Evolutionary conservation across 2,329 filamentous ascomycete species (phyloP), one percentile per base, ranked within the genome.

Genomic region (Cladophialophora exuberans): DNA sequence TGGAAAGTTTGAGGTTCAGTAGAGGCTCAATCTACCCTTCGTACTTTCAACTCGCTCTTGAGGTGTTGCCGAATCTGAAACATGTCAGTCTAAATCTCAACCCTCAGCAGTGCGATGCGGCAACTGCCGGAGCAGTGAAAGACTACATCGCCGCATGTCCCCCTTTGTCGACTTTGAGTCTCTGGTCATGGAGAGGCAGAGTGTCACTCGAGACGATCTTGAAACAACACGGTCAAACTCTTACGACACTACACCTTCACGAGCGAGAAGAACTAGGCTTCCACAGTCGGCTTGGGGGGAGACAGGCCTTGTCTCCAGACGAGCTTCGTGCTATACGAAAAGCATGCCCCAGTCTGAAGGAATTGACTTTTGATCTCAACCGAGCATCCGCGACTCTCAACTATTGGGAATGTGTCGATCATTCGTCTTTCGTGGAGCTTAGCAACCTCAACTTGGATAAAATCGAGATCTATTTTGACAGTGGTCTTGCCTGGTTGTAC

Each of bases 151-250:
- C 36, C 17, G 56, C 46, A 6, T 61, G 59, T 38, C 9, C 56
- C 6, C 51, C 53, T 22, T 36, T 63, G 22, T 18, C 13, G 25
- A 57, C 35, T 9, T 26, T 63, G 31, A 63, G 61, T 36, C 43
- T 63, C n/a, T 63, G 61, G 61, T 61, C 57, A 7, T 63, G 61
- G 61, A 52, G 48, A 11, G 56, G 51, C 13, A 54, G 35, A 20
- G 42, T 60, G 5, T 42, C 42, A 10, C 30, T 63, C 20, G 3
- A n/a, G 2, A 52, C 56, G 11, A 57, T 63, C 23, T 26, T 63
- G 4, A 10, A 25, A 23, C 57, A 39, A 15, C 61, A 63, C 44
- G 61, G 61, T 9, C 22, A 46, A 10, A 57, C 49, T 15, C 43
- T 63, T 13, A 13, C 33, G 18, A 36, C 35, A 20, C 47, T 63